Evolutionary conservation across 495 filamentous ascomycete genomes (phyloP), one percentile per base, ranked within the genome.

Genomic region (Trichoderma gamsii): DNA sequence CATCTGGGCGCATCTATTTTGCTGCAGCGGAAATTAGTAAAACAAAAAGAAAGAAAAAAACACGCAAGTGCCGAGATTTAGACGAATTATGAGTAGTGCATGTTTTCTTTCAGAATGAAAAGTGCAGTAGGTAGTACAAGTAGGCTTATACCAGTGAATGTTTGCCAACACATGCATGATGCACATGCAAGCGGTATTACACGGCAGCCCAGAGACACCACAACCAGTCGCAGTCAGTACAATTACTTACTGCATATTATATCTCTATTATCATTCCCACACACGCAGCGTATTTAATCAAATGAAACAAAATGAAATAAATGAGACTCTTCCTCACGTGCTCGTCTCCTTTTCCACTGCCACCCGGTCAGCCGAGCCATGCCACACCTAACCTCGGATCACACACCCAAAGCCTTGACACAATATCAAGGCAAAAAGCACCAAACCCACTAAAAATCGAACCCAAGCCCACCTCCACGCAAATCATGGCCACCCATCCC

Each of bases 101-200:
- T 38, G 18, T 46, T 46, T 46, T 46, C 4, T 29, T 51, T 2
- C 46, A 51, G 46, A 52, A 52, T 21, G n/a, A 9, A 52, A 6
- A 52, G 18, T 16, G 18, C 8, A 49, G 4, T 52, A 29, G 49
- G 35, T 38, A 9, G 5, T 3, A 35, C 32, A 35, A 2, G 2
- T 9, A 38, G 35, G 35, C 7, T 2, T 4, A 29, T 4, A 29
- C 29, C 29, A 29, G 29, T 29, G 8, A 38, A 38, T 38, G 35
- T 38, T 38, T 52, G 49, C 25, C 49, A 52, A 52, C 18, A 6
- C 56, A 32, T 61, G 23, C 56, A 61, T 61, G 56, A 61, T 61
- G 23, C 23, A 52, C 49, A 32, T 32, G 27, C 56, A 61, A 12
- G 25, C 18, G 1, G 49, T 38, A 38, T 5, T 38, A 38, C 8